These are phyloP conservation scores for Geotrichum histeridarum DNA, from an alignment of 1,139 yeast species.

Conservation along the genomic window DNA sequence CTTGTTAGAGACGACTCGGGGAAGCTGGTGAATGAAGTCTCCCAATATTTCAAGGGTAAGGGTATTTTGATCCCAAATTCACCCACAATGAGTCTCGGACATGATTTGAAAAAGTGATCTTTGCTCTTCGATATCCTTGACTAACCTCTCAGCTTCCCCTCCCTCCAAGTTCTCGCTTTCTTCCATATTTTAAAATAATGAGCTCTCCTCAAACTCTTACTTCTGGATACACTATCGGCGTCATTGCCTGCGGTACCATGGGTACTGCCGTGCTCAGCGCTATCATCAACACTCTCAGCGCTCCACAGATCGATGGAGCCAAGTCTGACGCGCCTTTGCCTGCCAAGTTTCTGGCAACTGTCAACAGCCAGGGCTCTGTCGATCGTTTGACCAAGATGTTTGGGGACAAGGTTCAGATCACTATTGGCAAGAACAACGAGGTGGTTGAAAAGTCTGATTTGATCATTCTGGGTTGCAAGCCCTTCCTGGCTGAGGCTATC, in stretches of 20 bases:
- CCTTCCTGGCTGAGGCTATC: conserved; percentile 65
- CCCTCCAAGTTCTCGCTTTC: too few relatives aligned
- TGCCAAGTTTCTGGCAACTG: conserved; percentile 67
- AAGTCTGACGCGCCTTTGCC: conserved; percentile 43
- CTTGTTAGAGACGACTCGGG: too few relatives aligned
- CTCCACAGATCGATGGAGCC: conserved; percentile 29
- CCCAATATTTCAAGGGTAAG: too few relatives aligned
- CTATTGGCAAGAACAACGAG: conserved; percentile 50
- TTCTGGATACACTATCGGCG: conserved; percentile 59
- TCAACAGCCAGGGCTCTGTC: conserved; percentile 51
- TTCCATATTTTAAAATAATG: neutral
- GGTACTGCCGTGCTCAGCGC: conserved; percentile 94
- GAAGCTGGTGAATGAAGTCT: too few relatives aligned
- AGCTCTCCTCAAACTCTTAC: conserved; percentile 21
- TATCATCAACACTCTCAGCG: conserved; percentile 47
- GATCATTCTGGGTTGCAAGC: conserved; percentile 80
- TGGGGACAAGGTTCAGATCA: conserved; percentile 49
- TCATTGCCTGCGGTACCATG: conserved; percentile 93
- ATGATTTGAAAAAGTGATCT: neutral
- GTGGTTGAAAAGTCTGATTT: conserved; percentile 65
- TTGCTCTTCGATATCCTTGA: too few relatives aligned
- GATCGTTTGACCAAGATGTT: conserved; percentile 45
- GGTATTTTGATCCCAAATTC: too few relatives aligned
- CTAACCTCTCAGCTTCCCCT: too few relatives aligned
- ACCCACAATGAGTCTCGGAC: neutral